phyloP scores from a whole-genome alignment of 2,329 filamentous ascomycete species.

The Scorias spongiosa region DNA sequence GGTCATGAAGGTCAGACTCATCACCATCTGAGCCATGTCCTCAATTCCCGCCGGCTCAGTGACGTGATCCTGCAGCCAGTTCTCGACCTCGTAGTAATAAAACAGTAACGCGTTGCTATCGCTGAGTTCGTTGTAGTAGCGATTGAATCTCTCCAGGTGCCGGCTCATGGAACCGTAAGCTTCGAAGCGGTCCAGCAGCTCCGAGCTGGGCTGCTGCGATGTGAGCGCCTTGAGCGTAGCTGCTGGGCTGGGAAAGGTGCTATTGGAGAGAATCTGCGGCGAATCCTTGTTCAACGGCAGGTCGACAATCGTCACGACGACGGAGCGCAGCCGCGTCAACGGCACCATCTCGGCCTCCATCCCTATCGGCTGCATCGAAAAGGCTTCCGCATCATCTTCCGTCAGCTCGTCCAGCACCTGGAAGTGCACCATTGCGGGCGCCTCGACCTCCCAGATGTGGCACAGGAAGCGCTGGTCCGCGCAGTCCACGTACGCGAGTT shows the following conservation, averaged over 20 bases:
- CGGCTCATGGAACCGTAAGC: neutral
- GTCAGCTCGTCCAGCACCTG: neutral
- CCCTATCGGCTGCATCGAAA: neutral
- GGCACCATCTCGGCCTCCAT: neutral
- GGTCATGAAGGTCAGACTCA: neutral
- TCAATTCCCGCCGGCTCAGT: neutral
- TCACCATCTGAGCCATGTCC: neutral
- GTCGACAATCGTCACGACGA: neutral
- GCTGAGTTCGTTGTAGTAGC: neutral
- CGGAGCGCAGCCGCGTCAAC: neutral
- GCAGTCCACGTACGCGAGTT: neutral
- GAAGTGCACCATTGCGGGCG: neutral
- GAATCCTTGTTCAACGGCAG: neutral
- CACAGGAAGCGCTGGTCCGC: neutral
- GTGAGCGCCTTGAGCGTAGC: neutral
- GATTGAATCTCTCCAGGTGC: neutral
- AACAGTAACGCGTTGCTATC: neutral
- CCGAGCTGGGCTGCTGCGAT: neutral
- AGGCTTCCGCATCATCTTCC: neutral
- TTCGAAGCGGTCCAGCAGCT: neutral
- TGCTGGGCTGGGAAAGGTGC: neutral
- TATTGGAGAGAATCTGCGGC: neutral
- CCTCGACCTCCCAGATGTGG: neutral
- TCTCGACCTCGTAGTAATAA: neutral
- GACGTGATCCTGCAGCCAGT: neutral